A percentile compares a stretch with the other conserved stretches of the same genome.
Conservation (phyloP, 1,139 yeast genomes). For the Hansenula sp. region DNA sequence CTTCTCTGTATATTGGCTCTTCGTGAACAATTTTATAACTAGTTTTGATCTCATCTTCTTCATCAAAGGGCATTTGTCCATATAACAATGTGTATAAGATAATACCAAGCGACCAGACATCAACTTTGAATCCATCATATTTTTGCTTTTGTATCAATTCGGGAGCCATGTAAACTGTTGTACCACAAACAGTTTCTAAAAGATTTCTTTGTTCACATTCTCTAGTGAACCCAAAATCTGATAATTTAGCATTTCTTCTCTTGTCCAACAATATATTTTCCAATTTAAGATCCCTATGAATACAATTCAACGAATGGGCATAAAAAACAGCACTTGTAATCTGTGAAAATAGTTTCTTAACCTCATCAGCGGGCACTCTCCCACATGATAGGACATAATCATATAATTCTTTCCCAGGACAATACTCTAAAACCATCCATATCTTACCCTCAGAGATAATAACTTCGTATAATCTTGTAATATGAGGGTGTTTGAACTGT, state of each 20-base stretch:
- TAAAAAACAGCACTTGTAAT: constrained; percentile 78
- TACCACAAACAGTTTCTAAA: constrained; percentile 87
- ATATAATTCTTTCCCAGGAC: constrained; percentile 84
- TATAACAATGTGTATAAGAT: constrained; percentile 85
- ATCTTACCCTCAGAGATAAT: constrained; percentile 74
- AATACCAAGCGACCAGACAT: constrained; percentile 91
- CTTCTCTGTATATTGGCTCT: constrained; percentile 55
- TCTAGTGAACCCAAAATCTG: constrained; percentile 93
- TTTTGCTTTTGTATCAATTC: constrained; percentile 66
- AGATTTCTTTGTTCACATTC: constrained; percentile 59
- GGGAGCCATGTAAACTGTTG: constrained; percentile 96
- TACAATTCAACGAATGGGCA: constrained; percentile 76
- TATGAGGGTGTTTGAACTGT: constrained; percentile 78
- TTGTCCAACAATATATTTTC: constrained; percentile 82
- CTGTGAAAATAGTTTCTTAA: constrained; percentile 66
- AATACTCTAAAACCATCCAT: constrained; percentile 88
- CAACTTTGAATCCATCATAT: constrained; percentile 80
- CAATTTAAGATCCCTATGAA: constrained; percentile 85
- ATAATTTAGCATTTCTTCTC: constrained; percentile 62
- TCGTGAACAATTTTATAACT: constrained; percentile 55
- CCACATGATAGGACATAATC: constrained; percentile 59
- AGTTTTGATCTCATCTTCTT: constrained; percentile 62
- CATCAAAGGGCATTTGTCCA: constrained; percentile 92
- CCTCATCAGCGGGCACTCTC: constrained; percentile 50
- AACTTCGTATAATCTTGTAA: constrained; percentile 82